Evolutionary conservation across 495 filamentous ascomycete species (phyloP).

Genomic region (Aspergillus steynii): DNA sequence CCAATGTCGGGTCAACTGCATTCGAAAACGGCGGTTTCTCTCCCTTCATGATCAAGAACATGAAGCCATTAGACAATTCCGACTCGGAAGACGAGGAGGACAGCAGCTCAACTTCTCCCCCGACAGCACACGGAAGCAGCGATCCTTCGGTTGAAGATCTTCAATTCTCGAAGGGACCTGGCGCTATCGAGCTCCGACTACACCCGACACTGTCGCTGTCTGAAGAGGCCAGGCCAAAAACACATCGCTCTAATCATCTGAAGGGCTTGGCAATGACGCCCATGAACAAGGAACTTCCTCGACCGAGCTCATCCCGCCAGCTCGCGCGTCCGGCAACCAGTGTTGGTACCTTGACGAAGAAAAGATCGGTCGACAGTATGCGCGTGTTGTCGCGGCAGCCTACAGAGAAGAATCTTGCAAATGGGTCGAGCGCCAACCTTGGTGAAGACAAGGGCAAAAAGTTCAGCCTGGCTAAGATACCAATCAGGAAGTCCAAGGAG

Average conservation of each 20-base stretch:
- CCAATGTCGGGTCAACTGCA: constrained; percentile 63
- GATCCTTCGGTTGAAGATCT: constrained; percentile 38
- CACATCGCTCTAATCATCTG: constrained; percentile 32
- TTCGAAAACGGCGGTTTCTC: constrained; percentile 68
- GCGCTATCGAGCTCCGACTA: constrained; percentile 74
- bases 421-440: constrained; percentile 49
- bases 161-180: constrained; percentile 50
- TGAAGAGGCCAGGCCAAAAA: constrained; percentile 41
- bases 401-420: constrained; percentile 43
- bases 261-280: constrained; percentile 51
- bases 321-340: constrained; percentile 34
- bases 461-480: constrained; percentile 51
- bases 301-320: constrained; percentile 20
- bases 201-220: constrained; percentile 73
- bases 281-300: constrained; percentile 41
- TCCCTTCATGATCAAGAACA: constrained; percentile 81
- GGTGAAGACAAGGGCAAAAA: constrained; percentile 59
- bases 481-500: constrained; percentile 51
- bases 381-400: constrained; percentile 49
- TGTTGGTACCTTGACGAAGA: constrained; percentile 48
- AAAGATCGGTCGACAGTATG: constrained; percentile 68
- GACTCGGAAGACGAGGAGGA: constrained; percentile 55
- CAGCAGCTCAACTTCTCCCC: constrained; percentile 29
- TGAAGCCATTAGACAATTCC: constrained; percentile 55
- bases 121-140: constrained; percentile 29